Evolutionary conservation across 2,329 filamentous ascomycete genomes (phyloP).

Genomic region (Graphiopsis chlorocephala): DNA sequence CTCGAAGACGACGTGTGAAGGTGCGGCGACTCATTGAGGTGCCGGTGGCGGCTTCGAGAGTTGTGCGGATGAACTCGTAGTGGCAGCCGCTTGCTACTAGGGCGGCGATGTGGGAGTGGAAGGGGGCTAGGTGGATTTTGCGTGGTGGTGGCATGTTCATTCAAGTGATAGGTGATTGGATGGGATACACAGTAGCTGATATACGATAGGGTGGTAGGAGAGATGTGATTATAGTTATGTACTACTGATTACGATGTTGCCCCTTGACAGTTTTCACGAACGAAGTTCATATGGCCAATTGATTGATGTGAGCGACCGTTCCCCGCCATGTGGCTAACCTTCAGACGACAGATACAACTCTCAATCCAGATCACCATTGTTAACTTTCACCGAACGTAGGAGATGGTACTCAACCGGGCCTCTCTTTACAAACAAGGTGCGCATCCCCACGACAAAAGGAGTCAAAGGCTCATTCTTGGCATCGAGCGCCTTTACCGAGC

Average conservation of each 20-base stretch:
- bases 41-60: background rate
- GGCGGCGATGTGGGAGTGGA: background rate
- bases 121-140: background rate
- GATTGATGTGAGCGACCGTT: background rate
- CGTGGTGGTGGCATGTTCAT: background rate
- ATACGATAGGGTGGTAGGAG: background rate
- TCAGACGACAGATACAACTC: too few relatives aligned
- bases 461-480: too few relatives aligned
- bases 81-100: background rate
- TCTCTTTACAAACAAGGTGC: background rate
- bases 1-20: background rate
- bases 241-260: background rate
- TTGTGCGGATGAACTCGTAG: background rate
- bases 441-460: too few relatives aligned
- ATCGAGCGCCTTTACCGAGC: too few relatives aligned
- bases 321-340: too few relatives aligned
- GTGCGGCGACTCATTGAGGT: background rate
- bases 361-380: background rate
- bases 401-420: too few relatives aligned
- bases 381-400: too few relatives aligned
- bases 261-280: background rate
- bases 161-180: background rate
- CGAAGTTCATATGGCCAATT: background rate
- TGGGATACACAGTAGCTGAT: too few relatives aligned
- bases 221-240: background rate